These are phyloP conservation scores for Arachnopeziza araneosa DNA, from an alignment of 2,329 filamentous ascomycete genomes.

Conservation along the genomic window DNA sequence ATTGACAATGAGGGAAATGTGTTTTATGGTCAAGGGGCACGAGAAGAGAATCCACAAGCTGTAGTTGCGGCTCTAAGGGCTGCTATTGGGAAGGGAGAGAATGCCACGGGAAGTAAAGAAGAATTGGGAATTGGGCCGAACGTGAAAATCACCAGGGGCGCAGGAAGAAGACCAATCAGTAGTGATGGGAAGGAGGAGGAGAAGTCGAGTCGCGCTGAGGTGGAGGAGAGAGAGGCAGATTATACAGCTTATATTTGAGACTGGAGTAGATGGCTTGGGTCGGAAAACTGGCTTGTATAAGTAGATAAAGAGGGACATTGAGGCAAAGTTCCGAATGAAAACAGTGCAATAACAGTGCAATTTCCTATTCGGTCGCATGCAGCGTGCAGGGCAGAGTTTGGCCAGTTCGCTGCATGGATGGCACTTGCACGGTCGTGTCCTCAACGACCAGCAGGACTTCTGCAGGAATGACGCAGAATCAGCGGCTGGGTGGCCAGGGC, in stretches of 20 bases:
- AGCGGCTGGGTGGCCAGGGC: neutral
- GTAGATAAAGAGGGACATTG: neutral
- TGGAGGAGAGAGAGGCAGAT: conserved; percentile 11
- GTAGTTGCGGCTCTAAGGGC: neutral
- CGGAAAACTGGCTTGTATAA: neutral
- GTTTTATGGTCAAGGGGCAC: neutral
- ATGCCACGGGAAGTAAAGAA: neutral
- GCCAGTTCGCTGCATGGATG: neutral
- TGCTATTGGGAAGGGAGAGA: neutral
- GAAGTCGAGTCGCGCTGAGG: conserved; percentile 11
- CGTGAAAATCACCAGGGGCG: conserved; percentile 15
- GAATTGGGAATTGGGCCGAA: conserved; percentile 7
- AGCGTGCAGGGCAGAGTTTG: neutral
- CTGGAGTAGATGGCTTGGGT: too few species aligned
- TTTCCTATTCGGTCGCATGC: neutral
- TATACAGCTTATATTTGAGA: conserved; percentile 23
- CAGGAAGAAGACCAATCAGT: conserved; percentile 21
- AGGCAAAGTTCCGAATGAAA: too few species aligned
- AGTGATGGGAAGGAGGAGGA: conserved; percentile 16
- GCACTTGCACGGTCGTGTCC: neutral
- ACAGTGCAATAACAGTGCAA: too few species aligned
- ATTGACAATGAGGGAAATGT: conserved; percentile 13
- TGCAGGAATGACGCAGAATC: neutral
- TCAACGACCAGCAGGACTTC: too few species aligned
- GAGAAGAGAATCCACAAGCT: neutral